Evolutionary conservation across 1,284 basidiomycete species (phyloP).

Genomic region (Rhizoctonia solani): DNA sequence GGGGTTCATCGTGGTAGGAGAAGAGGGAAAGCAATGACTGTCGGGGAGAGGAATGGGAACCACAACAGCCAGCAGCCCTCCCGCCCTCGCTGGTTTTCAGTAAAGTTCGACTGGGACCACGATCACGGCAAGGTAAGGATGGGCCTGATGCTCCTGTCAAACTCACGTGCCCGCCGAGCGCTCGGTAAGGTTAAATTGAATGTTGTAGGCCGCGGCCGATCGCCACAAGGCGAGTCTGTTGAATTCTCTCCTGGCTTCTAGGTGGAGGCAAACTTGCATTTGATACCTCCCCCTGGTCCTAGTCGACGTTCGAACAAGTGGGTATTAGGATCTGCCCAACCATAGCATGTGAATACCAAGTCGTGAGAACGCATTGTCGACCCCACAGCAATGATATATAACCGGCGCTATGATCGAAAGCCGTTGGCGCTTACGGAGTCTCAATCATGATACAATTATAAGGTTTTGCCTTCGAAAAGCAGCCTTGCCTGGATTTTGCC

Average conservation of each 20-base stretch:
- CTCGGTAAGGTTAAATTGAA: constrained; percentile 18
- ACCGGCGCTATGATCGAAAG: neutral
- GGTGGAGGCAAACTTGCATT: neutral
- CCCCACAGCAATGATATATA: neutral
- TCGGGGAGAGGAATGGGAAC: constrained; percentile 3
- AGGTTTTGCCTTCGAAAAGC: too few relatives aligned
- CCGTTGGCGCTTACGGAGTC: neutral
- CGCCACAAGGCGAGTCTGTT: constrained; percentile 14
- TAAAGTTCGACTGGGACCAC: neutral
- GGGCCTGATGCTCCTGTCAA: constrained; percentile 14
- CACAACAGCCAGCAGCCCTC: neutral
- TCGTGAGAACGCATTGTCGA: too few relatives aligned
- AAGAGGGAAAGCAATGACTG: constrained; percentile 19
- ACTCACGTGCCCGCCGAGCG: constrained; percentile 12
- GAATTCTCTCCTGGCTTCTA: constrained; percentile 10
- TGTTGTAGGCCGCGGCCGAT: neutral
- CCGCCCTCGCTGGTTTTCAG: constrained; percentile 12
- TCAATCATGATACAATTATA: too few relatives aligned
- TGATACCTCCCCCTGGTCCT: neutral
- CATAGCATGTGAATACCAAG: too few relatives aligned
- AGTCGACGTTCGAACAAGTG: too few relatives aligned
- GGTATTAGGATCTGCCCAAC: too few relatives aligned
- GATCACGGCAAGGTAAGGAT: neutral
- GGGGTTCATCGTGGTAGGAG: neutral
- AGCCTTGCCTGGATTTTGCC: too few relatives aligned